phyloP scores from a whole-genome alignment of 495 filamentous ascomycete species.

The Penicillium goetzii region DNA sequence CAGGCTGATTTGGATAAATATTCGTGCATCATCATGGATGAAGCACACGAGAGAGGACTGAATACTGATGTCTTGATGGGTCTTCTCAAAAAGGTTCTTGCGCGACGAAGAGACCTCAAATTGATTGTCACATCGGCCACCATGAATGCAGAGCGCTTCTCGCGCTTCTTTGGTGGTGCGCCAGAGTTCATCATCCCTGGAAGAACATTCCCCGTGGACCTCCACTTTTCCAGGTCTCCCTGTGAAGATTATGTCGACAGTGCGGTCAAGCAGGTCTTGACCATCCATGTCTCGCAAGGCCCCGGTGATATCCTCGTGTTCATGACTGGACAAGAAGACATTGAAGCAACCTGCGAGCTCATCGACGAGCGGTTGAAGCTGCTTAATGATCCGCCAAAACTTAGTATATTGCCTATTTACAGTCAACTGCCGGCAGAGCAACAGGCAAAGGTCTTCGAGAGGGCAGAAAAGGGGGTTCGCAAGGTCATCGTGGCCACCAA shows the following conservation, averaged over 20 bases:
- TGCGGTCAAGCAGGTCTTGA: constrained; percentile 93
- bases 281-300: constrained; percentile 95
- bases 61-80: constrained; percentile 99
- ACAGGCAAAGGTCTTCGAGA: constrained; percentile 96
- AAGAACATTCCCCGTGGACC: constrained; percentile 94
- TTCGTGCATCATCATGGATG: constrained; percentile 99
- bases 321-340: constrained; percentile 99
- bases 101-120: constrained; percentile 87
- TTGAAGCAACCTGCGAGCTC: constrained; percentile 93
- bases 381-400: constrained; percentile 91
- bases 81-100: constrained; percentile 93
- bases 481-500: constrained; percentile 99
- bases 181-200: constrained; percentile 97
- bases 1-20: constrained; percentile 94
- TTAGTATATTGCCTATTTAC: constrained; percentile 97
- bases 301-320: constrained; percentile 95
- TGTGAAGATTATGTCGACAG: constrained; percentile 98
- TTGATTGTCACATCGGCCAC: constrained; percentile 98
- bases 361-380: constrained; percentile 86
- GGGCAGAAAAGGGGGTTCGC: constrained; percentile 83
- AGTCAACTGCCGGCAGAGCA: constrained; percentile 99
- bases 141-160: constrained; percentile 97
- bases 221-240: constrained; percentile 92
- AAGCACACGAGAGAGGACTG: constrained; percentile 94
- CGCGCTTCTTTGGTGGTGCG: constrained; percentile 95